phyloP scores from a whole-genome alignment of 352 stramenopile species.

The Phytophthora rubi region DNA sequence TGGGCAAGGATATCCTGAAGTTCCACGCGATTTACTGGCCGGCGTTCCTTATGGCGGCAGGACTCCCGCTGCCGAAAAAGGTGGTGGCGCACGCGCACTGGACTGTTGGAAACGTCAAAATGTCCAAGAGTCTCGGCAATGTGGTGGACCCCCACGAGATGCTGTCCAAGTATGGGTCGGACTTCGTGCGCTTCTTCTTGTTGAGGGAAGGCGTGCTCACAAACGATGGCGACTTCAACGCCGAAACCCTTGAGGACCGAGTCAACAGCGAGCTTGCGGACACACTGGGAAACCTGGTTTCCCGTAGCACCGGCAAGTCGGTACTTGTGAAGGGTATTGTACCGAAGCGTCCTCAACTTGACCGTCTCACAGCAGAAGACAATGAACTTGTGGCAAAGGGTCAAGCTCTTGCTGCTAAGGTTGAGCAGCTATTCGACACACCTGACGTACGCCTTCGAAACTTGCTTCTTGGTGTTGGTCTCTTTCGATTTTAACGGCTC shows the following conservation, averaged over 20 bases:
- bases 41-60: slow-evolving; percentile 94
- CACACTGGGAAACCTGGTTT: slow-evolving; percentile 91
- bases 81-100: slow-evolving; percentile 98
- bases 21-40: slow-evolving; percentile 99
- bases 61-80: slow-evolving; percentile 92
- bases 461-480: slow-evolving; percentile 2
- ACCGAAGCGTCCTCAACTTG: slow-evolving; percentile 39
- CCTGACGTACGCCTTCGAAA: slow-evolving; percentile 61
- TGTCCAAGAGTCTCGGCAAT: slow-evolving; percentile 99
- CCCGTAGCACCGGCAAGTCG: slow-evolving; percentile 71
- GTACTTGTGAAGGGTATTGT: slow-evolving; percentile 63
- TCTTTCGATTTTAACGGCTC: neutral
- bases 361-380: slow-evolving; percentile 53
- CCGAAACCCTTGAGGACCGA: slow-evolving; percentile 90
- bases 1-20: slow-evolving; percentile 99
- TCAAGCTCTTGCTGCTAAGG: slow-evolving; percentile 49
- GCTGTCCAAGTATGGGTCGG: slow-evolving; percentile 91
- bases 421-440: slow-evolving; percentile 64
- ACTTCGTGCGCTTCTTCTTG: slow-evolving; percentile 95
- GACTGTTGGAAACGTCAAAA: slow-evolving; percentile 99
- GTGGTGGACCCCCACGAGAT: slow-evolving; percentile 96
- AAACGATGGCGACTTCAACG: slow-evolving; percentile 93
- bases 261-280: slow-evolving; percentile 96
- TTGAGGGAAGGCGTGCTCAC: slow-evolving; percentile 94
- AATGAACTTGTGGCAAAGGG: slow-evolving; percentile 61